Conservation (phyloP, 495 filamentous ascomycete genomes). For the Penicillium canescens region DNA sequence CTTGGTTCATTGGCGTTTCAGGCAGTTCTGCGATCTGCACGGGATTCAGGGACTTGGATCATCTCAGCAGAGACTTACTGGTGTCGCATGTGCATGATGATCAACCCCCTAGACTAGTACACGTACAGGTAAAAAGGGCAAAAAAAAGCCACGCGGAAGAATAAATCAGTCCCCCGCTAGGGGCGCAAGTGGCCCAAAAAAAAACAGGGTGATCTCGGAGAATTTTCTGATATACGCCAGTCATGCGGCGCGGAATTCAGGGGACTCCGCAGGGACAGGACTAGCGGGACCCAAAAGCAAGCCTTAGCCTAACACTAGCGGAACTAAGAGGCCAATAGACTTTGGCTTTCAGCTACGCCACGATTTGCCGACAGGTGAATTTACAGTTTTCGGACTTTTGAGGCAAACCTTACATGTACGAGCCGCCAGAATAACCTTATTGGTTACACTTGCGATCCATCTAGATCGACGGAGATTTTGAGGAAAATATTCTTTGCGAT, state of each 20-base stretch:
- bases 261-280: slow-evolving; percentile 2
- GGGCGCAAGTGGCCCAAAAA: neutral
- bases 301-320: too few relatives aligned
- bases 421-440: too few relatives aligned
- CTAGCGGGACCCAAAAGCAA: neutral
- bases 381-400: neutral
- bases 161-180: neutral
- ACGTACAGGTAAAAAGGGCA: neutral
- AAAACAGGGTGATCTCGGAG: slow-evolving; percentile 25
- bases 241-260: neutral
- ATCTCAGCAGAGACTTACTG: too few relatives aligned
- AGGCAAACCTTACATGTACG: too few relatives aligned
- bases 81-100: too few relatives aligned
- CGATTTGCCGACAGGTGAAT: slow-evolving; percentile 6
- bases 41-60: neutral
- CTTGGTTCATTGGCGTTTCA: neutral
- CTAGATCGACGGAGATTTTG: too few relatives aligned
- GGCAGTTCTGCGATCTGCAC: neutral
- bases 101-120: too few relatives aligned
- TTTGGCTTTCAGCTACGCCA: slow-evolving; percentile 26
- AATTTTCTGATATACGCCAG: slow-evolving; percentile 14
- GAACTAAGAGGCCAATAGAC: neutral
- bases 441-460: too few relatives aligned
- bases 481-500: too few relatives aligned
- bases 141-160: neutral